Percentiles rank a stretch among this genome's conserved stretches.
These are phyloP conservation scores for Candida sanyaensis DNA, from an alignment of 1,139 yeast genomes.

Conservation along the genomic window DNA sequence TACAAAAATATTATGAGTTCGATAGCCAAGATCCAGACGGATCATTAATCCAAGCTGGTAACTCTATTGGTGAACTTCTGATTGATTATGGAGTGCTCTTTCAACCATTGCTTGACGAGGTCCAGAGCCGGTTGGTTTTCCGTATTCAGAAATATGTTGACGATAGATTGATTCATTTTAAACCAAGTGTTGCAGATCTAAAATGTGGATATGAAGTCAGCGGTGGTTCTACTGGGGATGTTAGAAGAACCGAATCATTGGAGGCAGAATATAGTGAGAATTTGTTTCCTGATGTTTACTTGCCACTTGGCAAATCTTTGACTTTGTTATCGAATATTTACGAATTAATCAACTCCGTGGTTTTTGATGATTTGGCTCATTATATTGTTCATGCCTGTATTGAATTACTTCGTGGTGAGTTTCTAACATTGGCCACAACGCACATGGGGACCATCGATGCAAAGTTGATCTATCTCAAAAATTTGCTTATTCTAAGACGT, in stretches of 20 bases:
- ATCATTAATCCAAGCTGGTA: constrained; percentile 4
- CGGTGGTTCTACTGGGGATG: constrained; percentile 21
- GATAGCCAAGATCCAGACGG: constrained; percentile 26
- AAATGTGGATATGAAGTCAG: constrained; percentile 46
- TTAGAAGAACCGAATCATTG: constrained; percentile 17
- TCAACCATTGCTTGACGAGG: constrained; percentile 71
- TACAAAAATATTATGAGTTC: constrained; percentile 68
- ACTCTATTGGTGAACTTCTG: constrained; percentile 5
- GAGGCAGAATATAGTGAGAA: constrained; percentile 41
- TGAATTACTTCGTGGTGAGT: constrained; percentile 50
- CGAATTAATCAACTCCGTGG: constrained; percentile 71
- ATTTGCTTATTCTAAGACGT: constrained; percentile 66
- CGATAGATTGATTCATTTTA: constrained; percentile 63
- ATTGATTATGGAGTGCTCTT: constrained; percentile 61
- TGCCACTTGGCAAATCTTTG: constrained; percentile 74
- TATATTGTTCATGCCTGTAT: constrained; percentile 81
- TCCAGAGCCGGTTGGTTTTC: constrained; percentile 78
- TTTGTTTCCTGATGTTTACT: constrained; percentile 57
- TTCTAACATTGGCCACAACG: constrained; percentile 44
- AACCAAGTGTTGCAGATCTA: constrained; percentile 68
- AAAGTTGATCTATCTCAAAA: constrained; percentile 68
- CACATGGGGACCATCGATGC: constrained; percentile 56
- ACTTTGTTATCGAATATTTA: constrained; percentile 75
- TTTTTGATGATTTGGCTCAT: constrained; percentile 90
- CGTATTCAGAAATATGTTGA: constrained; percentile 75